A percentile compares a stretch with the other conserved stretches of the same genome.
phyloP scores from a whole-genome alignment of 108 stramenopile genomes.

The Fragilaria crotonensis region DNA sequence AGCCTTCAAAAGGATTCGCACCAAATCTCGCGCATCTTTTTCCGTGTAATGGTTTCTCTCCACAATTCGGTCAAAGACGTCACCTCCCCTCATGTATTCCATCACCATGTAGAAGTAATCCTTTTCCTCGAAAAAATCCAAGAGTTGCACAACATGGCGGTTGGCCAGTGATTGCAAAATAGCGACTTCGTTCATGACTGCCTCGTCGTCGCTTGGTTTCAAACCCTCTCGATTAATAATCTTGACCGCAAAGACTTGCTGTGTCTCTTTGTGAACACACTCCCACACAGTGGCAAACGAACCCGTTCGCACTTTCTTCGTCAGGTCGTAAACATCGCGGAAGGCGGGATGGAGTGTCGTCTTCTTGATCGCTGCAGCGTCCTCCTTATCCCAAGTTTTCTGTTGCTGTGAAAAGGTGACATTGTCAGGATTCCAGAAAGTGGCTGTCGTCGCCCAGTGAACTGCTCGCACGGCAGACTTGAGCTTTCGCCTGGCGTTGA shows the following conservation, averaged over 20 bases:
- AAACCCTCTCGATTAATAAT: conserved; percentile 40
- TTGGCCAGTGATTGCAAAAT: conserved; percentile 60
- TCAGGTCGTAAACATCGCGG: not conserved
- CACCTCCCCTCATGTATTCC: conserved; percentile 91
- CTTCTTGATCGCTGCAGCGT: not conserved
- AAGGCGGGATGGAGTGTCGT: not conserved
- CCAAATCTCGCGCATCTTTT: conserved; percentile 85
- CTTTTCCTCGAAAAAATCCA: conserved; percentile 89
- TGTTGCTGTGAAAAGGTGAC: conserved; percentile 20
- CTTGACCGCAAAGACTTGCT: conserved; percentile 52
- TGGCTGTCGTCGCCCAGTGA: conserved; percentile 18
- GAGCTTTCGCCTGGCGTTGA: conserved; percentile 60
- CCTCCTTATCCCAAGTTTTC: conserved; percentile 20
- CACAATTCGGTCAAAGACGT: conserved; percentile 94
- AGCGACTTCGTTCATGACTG: conserved; percentile 64
- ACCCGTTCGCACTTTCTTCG: too few relatives aligned
- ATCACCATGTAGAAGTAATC: conserved; percentile 86
- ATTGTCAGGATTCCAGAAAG: conserved; percentile 37
- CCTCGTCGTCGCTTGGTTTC: conserved; percentile 41
- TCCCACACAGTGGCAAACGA: conserved; percentile 57
- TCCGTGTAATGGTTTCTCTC: conserved; percentile 83
- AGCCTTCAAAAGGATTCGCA: conserved; percentile 63
- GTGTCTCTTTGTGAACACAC: conserved; percentile 24
- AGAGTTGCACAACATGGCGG: conserved; percentile 64
- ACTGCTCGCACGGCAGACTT: conserved; percentile 53